Percentiles rank a stretch among this genome's conserved stretches.
Evolutionary conservation across 495 filamentous ascomycete genomes (phyloP).

Genomic region (Penicillium crystallinum): DNA sequence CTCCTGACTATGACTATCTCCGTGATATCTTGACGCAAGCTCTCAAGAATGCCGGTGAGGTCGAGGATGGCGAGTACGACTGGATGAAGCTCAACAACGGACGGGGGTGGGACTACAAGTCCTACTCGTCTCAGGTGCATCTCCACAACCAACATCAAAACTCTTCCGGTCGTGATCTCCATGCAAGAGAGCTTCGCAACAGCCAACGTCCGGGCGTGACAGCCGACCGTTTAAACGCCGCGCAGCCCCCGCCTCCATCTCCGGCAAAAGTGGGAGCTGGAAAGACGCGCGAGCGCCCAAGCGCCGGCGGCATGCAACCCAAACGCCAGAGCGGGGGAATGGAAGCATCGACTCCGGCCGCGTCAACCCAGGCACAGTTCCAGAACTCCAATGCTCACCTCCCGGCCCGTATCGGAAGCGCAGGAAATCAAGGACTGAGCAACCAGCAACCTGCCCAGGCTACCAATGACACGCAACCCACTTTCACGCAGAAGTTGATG

Average conservation of each 20-base stretch:
- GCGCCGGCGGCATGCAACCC: constrained; percentile 61
- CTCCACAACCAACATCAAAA: constrained; percentile 73
- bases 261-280: constrained; percentile 73
- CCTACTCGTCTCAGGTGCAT: constrained; percentile 69
- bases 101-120: constrained; percentile 90
- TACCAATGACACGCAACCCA: constrained; percentile 45
- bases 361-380: constrained; percentile 85
- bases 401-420: constrained; percentile 56
- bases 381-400: constrained; percentile 84
- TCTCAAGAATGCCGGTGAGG: constrained; percentile 88
- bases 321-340: constrained; percentile 76
- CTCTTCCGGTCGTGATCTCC: constrained; percentile 72
- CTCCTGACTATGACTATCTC: constrained; percentile 96
- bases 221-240: constrained; percentile 93
- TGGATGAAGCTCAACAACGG: constrained; percentile 99
- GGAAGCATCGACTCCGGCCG: constrained; percentile 71
- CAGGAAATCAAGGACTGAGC: constrained; percentile 50
- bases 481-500: constrained; percentile 63
- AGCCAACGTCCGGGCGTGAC: constrained; percentile 63
- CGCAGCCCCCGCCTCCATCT: constrained; percentile 84
- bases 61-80: constrained; percentile 98
- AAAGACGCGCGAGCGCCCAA: constrained; percentile 77
- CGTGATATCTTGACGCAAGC: constrained; percentile 95
- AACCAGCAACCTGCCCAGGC: constrained; percentile 43
- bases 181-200: constrained; percentile 58